phyloP scores from a whole-genome alignment of 768 basidiomycete species.

The Russula lepida region DNA sequence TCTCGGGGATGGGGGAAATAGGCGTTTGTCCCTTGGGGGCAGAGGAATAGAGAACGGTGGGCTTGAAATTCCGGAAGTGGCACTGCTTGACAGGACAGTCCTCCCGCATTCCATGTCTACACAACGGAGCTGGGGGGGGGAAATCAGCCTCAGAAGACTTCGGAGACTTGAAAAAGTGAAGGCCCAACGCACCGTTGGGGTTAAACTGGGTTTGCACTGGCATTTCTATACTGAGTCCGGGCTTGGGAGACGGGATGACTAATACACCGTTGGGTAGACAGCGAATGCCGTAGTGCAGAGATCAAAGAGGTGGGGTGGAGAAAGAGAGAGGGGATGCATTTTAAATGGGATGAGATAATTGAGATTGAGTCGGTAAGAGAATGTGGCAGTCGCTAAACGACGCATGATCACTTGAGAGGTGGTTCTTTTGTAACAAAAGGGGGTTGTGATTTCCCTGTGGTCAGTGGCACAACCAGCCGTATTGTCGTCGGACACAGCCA shows the following conservation, averaged over 20 bases:
- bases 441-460: not conserved
- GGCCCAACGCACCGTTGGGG: not conserved
- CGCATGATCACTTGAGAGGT: not conserved
- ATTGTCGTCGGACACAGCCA: too few species aligned
- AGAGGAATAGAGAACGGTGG: not conserved
- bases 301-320: not conserved
- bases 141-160: not conserved
- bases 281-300: not conserved
- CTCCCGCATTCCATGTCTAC: slow-evolving; percentile 2
- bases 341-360: not conserved
- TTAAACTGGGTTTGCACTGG: slow-evolving; percentile 5
- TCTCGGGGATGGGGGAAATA: not conserved
- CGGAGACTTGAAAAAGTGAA: not conserved
- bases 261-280: not conserved
- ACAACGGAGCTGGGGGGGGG: not conserved
- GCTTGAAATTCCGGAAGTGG: not conserved
- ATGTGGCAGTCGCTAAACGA: not conserved
- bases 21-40: not conserved
- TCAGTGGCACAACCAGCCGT: not conserved
- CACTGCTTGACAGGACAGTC: slow-evolving; percentile 1
- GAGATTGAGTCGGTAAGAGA: not conserved
- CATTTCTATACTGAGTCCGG: not conserved
- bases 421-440: not conserved
- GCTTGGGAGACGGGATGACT: not conserved
- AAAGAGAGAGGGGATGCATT: not conserved